Evolutionary conservation across 768 basidiomycete species (phyloP).

Genomic region (Psilocybe cyanescens): DNA sequence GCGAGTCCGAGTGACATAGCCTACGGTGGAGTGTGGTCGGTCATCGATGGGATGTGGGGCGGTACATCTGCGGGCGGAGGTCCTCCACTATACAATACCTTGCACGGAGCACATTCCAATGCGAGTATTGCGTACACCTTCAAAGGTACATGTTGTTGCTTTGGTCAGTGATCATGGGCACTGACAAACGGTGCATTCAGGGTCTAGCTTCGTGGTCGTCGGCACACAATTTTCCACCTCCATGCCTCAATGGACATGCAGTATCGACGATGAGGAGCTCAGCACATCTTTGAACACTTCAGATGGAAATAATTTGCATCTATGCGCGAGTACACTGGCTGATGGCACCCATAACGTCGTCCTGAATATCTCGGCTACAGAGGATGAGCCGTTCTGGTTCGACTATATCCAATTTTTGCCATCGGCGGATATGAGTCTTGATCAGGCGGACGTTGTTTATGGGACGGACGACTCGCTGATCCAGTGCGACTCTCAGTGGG

Average conservation of each 20-base stretch:
- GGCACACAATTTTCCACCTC: not conserved
- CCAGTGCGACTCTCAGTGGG: not conserved
- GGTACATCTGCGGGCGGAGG: not conserved
- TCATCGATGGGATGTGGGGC: not conserved
- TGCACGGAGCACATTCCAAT: not conserved
- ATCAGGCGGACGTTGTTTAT: not conserved
- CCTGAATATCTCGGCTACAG: constrained; percentile 20
- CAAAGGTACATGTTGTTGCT: not conserved
- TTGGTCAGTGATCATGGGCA: not conserved
- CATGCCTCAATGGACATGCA: not conserved
- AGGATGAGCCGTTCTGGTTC: constrained; percentile 29
- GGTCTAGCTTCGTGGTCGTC: not conserved
- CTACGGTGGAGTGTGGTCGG: not conserved
- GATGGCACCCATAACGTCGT: constrained; percentile 27
- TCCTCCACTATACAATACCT: not conserved
- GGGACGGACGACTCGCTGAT: not conserved
- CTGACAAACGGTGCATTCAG: not conserved
- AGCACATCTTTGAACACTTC: not conserved
- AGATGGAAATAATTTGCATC: not conserved
- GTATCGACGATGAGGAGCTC: not conserved
- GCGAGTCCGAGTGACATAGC: not conserved
- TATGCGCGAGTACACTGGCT: not conserved
- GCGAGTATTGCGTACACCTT: not conserved
- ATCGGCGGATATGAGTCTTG: constrained; percentile 10
- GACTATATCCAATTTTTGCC: constrained; percentile 28